Evolutionary conservation across 345 rosid species (phyloP).

Genomic region (Citrus trifoliata): DNA sequence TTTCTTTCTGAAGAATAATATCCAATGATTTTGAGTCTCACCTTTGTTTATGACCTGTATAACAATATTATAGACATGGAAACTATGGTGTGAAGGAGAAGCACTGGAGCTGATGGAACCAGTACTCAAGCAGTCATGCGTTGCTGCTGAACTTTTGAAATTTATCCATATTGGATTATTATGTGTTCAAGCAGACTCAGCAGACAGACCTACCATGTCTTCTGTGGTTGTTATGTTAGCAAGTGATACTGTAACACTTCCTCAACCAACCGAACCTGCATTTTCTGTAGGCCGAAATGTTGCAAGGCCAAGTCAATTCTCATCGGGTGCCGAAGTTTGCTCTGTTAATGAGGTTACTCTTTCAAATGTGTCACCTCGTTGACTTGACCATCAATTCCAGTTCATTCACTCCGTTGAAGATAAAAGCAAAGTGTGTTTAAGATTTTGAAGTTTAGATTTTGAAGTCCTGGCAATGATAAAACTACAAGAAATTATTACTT

Average conservation of each 20-base stretch:
- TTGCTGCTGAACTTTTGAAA: not conserved
- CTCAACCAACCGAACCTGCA: slow-evolving; percentile 15
- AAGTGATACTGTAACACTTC: slow-evolving; percentile 8
- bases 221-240: not conserved
- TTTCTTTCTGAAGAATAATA: not conserved
- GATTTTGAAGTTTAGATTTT: too few relatives aligned
- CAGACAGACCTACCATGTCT: slow-evolving; percentile 1
- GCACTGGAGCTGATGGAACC: not conserved
- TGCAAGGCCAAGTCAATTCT: not conserved
- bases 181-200: slow-evolving; percentile 17
- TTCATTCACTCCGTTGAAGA: too few relatives aligned
- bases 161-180: not conserved
- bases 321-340: not conserved
- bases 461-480: too few relatives aligned
- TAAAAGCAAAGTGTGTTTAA: too few relatives aligned
- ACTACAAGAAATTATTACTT: too few relatives aligned
- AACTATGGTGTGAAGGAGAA: not conserved
- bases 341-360: slow-evolving; percentile 8
- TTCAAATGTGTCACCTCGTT: slow-evolving; percentile 9
- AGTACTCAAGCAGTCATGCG: not conserved
- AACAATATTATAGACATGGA: not conserved
- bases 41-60: not conserved
- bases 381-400: not conserved
- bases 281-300: slow-evolving; percentile 5
- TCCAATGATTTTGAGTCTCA: not conserved